Evolutionary conservation across 2,329 filamentous ascomycete genomes (phyloP).

Genomic region (Scedosporium boydii): DNA sequence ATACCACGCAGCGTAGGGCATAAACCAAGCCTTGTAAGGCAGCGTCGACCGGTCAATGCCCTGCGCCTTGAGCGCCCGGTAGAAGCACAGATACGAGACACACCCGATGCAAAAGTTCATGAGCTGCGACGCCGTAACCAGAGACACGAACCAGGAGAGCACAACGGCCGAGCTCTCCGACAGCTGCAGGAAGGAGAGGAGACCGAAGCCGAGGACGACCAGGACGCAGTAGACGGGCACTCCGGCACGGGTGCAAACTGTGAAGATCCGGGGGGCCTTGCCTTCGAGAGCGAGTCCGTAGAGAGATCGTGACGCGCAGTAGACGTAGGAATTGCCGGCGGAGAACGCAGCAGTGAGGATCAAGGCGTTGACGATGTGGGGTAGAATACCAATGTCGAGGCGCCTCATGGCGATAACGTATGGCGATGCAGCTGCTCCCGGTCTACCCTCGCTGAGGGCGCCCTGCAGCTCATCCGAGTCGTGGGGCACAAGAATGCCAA

Average conservation of each 20-base stretch:
- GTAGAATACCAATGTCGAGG: conserved; percentile 51
- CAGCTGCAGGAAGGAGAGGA: conserved; percentile 67
- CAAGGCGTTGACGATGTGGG: conserved; percentile 65
- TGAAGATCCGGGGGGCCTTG: conserved; percentile 53
- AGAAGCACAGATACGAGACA: conserved; percentile 62
- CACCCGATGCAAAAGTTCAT: conserved; percentile 64
- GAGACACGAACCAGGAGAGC: conserved; percentile 61
- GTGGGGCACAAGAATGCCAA: conserved; percentile 63
- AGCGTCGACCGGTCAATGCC: conserved; percentile 56
- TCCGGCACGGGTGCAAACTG: conserved; percentile 50
- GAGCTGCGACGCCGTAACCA: conserved; percentile 62
- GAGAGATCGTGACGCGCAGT: conserved; percentile 58
- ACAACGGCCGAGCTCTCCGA: conserved; percentile 57
- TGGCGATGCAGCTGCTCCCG: conserved; percentile 60
- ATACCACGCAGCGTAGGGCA: conserved; percentile 65
- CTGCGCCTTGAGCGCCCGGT: conserved; percentile 59
- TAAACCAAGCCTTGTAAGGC: conserved; percentile 59
- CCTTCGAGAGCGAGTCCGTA: conserved; percentile 61
- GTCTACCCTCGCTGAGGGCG: conserved; percentile 47
- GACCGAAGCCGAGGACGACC: conserved; percentile 55
- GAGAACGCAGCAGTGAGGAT: conserved; percentile 58
- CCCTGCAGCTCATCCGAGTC: conserved; percentile 52
- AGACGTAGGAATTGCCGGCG: conserved; percentile 55
- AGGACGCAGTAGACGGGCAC: conserved; percentile 67
- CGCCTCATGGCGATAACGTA: conserved; percentile 61